phyloP scores from a whole-genome alignment of 305 asterid genomes.

The Rubia balearica region DNA sequence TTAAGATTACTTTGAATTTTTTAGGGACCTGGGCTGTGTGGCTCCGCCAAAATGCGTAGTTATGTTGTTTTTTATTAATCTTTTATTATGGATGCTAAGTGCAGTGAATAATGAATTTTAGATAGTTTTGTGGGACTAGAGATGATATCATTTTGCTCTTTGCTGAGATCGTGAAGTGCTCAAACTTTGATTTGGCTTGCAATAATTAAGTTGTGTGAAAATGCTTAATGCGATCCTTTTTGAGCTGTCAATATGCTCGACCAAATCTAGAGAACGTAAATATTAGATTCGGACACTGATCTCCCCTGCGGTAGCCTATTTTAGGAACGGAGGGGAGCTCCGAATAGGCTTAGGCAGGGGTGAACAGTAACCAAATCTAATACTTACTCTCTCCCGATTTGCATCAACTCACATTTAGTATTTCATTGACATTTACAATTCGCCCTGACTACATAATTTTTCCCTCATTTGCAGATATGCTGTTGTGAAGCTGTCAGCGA shows the following conservation, averaged over 20 bases:
- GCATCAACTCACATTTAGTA: background rate
- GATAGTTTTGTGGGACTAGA: too few species aligned
- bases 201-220: too few species aligned
- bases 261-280: background rate
- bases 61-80: too few species aligned
- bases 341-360: background rate
- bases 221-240: background rate
- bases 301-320: background rate
- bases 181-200: conserved; percentile 1
- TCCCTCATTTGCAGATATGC: conserved; percentile 28
- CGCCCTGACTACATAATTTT: background rate
- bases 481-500: conserved; percentile 53
- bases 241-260: background rate
- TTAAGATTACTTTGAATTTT: too few species aligned
- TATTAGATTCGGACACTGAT: too few species aligned
- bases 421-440: conserved; percentile 13
- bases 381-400: background rate
- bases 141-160: too few species aligned
- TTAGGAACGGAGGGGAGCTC: too few species aligned
- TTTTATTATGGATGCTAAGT: too few species aligned
- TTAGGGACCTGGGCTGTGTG: too few species aligned
- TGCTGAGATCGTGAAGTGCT: background rate
- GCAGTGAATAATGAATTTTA: too few species aligned
- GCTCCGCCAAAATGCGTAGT: too few species aligned
- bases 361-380: background rate